Evolutionary conservation across 1,284 basidiomycete species (phyloP), one percentile per base, ranked within the genome.

Genomic region (Earliella scabrosa): DNA sequence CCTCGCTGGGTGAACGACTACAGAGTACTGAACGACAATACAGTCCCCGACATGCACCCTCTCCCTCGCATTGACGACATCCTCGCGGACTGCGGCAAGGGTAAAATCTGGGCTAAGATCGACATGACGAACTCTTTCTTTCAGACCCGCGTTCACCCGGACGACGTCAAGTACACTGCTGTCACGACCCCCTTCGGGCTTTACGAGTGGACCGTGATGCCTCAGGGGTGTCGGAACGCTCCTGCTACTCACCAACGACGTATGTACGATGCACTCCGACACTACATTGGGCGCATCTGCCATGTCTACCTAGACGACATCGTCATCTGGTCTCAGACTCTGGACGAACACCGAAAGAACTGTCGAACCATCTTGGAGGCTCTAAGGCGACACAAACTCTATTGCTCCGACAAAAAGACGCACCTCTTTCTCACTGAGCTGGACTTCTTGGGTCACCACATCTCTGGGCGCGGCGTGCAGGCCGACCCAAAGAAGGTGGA

Each of bases 61-160:
- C 58, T 80, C 1, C 78, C 73, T 0, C 63, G 67, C 0, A 69
- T 80, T 2, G 61, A 71, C 21, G 72, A 79, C 36, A 72, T 76
- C 20, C 61, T 75, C 0, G 48, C 32, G 0, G 70, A 75, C 40
- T n/a, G n/a, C n/a, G n/a, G n/a, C n/a, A n/a, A n/a, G n/a, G n/a
- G n/a, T n/a, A n/a, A n/a, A n/a, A n/a, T 70, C 14, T 77, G 67
- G 65, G 68, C 50, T 1, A 75, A 70, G 32, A 61, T 79, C 0
- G 75, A 79, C 53, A 75, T 79, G 71, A 79, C 76, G 0, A 73
- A 78, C 51, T 64, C 68, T 0, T 79, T 78, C 56, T 78, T 76
- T 56, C 77, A 77, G 50, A 78, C 71, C 0, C 50, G 61, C 0
- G 61, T 79, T 5, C 69, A 74, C 47, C 70, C 72, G 0, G 73